Base-by-base conservation (phyloP, 768 basidiomycete genomes). In the Trichaptum fuscoviolaceum region DNA sequence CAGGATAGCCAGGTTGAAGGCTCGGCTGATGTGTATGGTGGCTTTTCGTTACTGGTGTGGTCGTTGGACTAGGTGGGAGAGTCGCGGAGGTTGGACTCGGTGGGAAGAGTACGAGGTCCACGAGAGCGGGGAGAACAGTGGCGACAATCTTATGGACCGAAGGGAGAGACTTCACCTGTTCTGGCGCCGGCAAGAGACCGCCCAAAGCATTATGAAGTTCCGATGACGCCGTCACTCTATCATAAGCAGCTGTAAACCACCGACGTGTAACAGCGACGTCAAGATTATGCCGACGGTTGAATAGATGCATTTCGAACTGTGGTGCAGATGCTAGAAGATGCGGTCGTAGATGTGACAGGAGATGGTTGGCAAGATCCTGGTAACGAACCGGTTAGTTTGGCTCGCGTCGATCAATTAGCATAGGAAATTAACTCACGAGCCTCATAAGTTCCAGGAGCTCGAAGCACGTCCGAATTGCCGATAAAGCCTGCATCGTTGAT, bases 281-380 rank as follows among this genome's bases (percentile, higher is more conserved):
- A 23, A 62, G 67, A 67, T 78, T 81, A 74, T 82, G 83, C 67
- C 84, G 81, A 70, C 83, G 81, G 75, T 87, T 86, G 79, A 96
- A 92, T 27, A 87, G 87, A 73, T 86, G 85, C 69, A 89, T 82
- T 75, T 96, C 94, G 72, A 91, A 92, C 57, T 87, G 85, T 24
- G 89, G 87, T 1, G 95, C 88, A 52, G 88, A 87, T 67, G 88
- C 86, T 71, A 92, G 83, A 66, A 97, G 85, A 79, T 89, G 93
- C n/a, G 94, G 93, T 63, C 95, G 89, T n/a, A 96, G 83, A 35
- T 92, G 89, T 73, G 94, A 91, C 35, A 97, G 85, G 78, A 96
- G 95, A 78, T 96, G 95, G 75, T 97, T 97, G 27, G 95, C 95
- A 68, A 97, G 95, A 76, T 97, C 95, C 95, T 96, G 72, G 57